Base-by-base conservation (phyloP, 2,329 filamentous ascomycete species). In the Sporothrix humicola region DNA sequence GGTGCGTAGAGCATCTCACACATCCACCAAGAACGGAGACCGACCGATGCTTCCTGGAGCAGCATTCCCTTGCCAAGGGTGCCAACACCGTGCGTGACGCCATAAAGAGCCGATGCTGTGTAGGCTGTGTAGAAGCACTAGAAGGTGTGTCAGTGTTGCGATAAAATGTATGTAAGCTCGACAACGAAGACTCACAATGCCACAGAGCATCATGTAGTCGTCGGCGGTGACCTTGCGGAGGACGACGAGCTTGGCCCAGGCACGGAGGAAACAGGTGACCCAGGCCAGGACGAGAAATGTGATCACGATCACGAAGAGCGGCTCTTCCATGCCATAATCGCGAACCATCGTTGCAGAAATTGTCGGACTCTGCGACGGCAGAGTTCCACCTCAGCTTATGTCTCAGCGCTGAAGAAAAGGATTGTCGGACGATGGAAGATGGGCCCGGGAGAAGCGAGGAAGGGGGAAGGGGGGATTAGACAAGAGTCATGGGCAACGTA, bases 161-260 rank as follows among this genome's bases (percentile, higher is more conserved):
- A 9, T 6, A 8, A 37, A 44, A 44, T n/a, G 9, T 13, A 15
- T 37, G 42, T 52, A 3, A 1, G 31, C 7, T 37, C 31, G 79
- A 73, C 20, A 37, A 37, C 31, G 31, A 37, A 31, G 7, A 50
- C 76, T 69, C 78, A 87, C 86, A 79, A 86, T 79, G 2, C 84
- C 83, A 42, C 80, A 68, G 26, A 86, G 79, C 77, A 86, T 85
- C 63, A 87, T 78, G 75, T 81, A 84, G 80, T 88, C 86, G 68
- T 88, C 86, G 3, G 81, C 50, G 0, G 82, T 80, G 48, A 85
- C 78, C 44, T 81, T 82, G 69, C 83, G 84, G 54, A 85, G 79
- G 26, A 87, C 77, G 42, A 81, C 79, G 0, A 81, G 69, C 73
- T 85, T 84, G 63, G 85, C 84, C 77, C 84, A 86, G 9, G 81